These are phyloP conservation scores for Salix brachista DNA, from an alignment of 345 rosid species.

Conservation along the genomic window DNA sequence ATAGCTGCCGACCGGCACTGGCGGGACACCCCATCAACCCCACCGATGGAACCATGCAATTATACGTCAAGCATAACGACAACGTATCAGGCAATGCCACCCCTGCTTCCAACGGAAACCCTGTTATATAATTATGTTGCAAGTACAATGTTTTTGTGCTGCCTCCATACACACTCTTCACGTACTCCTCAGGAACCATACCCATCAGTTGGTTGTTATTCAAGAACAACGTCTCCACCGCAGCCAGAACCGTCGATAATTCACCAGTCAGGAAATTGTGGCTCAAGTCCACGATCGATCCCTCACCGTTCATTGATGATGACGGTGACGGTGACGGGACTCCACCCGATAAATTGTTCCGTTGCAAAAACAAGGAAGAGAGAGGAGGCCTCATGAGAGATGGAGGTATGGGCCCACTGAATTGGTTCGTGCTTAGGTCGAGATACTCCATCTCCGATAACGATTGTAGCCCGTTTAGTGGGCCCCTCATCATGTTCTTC, in stretches of 20 bases:
- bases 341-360: constrained; percentile 75
- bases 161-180: constrained; percentile 41
- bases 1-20: constrained; percentile 44
- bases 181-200: constrained; percentile 56
- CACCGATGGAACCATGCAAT: constrained; percentile 63
- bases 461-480: constrained; percentile 45
- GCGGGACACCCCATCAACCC: constrained; percentile 57
- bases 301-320: constrained; percentile 35
- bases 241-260: constrained; percentile 42
- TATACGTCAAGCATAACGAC: constrained; percentile 70
- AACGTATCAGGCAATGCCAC: constrained; percentile 48
- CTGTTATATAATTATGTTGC: constrained; percentile 67
- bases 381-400: constrained; percentile 48
- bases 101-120: constrained; percentile 46
- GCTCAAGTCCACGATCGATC: constrained; percentile 70
- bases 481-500: constrained; percentile 57
- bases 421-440: constrained; percentile 73
- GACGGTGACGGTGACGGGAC: constrained; percentile 25
- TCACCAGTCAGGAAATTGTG: constrained; percentile 62
- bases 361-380: constrained; percentile 62
- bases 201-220: constrained; percentile 68
- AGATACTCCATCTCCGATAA: constrained; percentile 54
- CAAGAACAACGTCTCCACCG: constrained; percentile 63
- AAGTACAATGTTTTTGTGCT: constrained; percentile 55
- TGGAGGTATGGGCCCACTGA: constrained; percentile 65